These are phyloP conservation scores for Panicum miliaceum DNA, from an alignment of 176 grass and related monocot species.

Conservation along the genomic window DNA sequence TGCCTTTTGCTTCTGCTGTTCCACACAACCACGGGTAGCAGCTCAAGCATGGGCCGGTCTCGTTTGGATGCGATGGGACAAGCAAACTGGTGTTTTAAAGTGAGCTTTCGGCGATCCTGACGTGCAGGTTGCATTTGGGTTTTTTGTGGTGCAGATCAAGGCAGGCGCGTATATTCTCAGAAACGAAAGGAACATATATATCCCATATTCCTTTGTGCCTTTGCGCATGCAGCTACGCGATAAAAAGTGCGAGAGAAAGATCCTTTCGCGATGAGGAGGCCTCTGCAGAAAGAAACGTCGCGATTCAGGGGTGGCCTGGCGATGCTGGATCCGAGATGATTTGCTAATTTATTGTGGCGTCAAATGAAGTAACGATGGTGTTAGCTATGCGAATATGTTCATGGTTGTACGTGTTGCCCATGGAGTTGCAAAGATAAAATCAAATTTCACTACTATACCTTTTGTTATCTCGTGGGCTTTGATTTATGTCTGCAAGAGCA, in stretches of 20 bases:
- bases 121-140: neutral
- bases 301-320: neutral
- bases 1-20: neutral
- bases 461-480: neutral
- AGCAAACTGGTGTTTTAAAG: neutral
- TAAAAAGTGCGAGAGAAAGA: neutral
- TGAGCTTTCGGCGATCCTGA: neutral
- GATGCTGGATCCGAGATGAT: neutral
- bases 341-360: neutral
- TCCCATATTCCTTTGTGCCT: neutral
- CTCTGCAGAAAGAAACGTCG: neutral
- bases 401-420: neutral
- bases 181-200: neutral
- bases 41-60: neutral
- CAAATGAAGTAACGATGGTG: neutral
- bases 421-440: neutral
- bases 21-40: neutral
- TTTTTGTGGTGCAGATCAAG: neutral
- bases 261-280: neutral
- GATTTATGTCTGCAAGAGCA: no score
- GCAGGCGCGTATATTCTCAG: neutral
- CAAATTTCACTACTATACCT: neutral
- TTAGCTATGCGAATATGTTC: neutral
- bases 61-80: constrained; percentile 11
- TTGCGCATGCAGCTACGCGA: neutral